Base-by-base conservation (phyloP, 495 filamentous ascomycete genomes). In the Aspergillus haitiensis region DNA sequence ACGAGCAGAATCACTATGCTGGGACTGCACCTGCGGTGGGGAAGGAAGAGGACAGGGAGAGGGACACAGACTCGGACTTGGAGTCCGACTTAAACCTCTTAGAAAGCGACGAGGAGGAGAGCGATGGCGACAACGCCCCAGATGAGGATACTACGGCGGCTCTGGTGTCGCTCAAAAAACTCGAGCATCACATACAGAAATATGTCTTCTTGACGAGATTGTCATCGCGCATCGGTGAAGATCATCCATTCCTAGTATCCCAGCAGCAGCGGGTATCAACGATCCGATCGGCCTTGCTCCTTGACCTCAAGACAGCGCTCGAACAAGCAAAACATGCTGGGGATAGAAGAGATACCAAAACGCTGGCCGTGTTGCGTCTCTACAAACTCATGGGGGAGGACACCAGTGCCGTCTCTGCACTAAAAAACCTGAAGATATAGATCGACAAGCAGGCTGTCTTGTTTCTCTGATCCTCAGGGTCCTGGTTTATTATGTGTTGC, bases 281-380 rank as follows among this genome's bases (percentile, higher is more conserved):
- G 66, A 74, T 91, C 36, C 79, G 86, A 62, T 89, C 90, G 44
- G 96, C 92, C 0, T 77, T 98, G 45, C 70, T 98, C 15, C 75
- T 97, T 37, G 93, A 98, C 71, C 75, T 98, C 32, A 86, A 82
- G 56, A 87, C 85, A 3, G 90, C 92, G 1, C 72, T 95, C 46
- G 89, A 89, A 67, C 89, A 93, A 69, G 84, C 86, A 2, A 84
- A 79, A 21, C 75, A 73, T 42, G 76, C 81, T 0, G 84, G 82
- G 2, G 67, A 72, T 0, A 76, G 70, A 45, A 84, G 85, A 0
- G 80, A 84, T 60, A 72, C 71, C 5, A 81, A 85, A 53, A 70
- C 87, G n/a, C 68, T 92, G 69, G 87, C 84, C 63, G 76, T 94
- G 31, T 70, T 97, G 70, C 81, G 78, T 5, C 79, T 96, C 54